Base-by-base conservation (phyloP, 192 early-diverging fungal genomes). In the Backusella liffmaniae region DNA sequence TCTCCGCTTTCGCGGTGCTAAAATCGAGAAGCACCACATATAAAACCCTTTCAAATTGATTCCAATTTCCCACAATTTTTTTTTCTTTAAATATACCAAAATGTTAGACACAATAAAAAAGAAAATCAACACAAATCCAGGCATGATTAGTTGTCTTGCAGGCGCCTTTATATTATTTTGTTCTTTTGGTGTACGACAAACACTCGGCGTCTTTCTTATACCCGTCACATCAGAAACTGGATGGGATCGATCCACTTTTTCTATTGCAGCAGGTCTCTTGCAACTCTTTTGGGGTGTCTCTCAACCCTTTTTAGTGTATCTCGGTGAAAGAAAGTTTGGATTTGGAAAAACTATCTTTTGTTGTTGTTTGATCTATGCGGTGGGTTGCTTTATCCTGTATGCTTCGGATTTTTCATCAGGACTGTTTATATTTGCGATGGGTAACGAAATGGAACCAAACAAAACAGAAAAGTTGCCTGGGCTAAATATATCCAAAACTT, bases 161-260 rank as follows among this genome's bases (percentile, higher is more conserved):
- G 80, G 77, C n/a, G 44, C 69, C 39, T 35, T 83, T 32, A 41
- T 79, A 10, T 51, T 83, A 15, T 83, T 77, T 49, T 26, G 56
- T n/a, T 76, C 75, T 6, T 79, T 79, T 42, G 81, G 81, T 35
- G 42, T 83, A 30, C 74, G 81, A n/a, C 81, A 83, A 72, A 70
- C 70, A 3, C 42, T 83, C 49, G 81, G 81, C 15, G 30, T 83
- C 3, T 79, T 79, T 18, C 59, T 78, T 30, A 70, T 83, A 18
- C 81, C 81, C 5, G 73, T 83, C 13, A 78, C 77, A 6, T 35
- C 16, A 39, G 69, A 56, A 8, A 73, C 56, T 10, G 81, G 81
- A 7, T 78, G 75, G 76, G 74, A 79, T 44, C 68, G 81, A 76
- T 39, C 75, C 1, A 70, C 77, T 0, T 79, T 79, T 36, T 78